Evolutionary conservation across 1,284 basidiomycete genomes (phyloP).

Genomic region (Lignosus rhinocerotis): DNA sequence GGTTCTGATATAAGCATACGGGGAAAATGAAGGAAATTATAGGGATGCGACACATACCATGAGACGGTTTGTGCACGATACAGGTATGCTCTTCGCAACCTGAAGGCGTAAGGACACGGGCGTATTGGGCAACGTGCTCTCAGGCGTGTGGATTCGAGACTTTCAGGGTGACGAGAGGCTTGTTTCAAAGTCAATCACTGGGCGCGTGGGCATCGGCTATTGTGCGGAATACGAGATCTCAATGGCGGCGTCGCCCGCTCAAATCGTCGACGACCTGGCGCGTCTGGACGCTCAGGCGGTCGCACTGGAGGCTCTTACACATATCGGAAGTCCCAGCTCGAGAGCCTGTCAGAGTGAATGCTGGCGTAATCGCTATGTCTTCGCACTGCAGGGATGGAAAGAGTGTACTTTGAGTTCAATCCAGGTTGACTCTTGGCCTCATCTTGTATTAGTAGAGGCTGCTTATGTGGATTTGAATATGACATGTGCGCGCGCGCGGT

Average conservation of each 20-base stretch:
- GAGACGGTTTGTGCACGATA: neutral
- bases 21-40: neutral
- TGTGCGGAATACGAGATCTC: neutral
- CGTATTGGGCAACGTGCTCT: neutral
- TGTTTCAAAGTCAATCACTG: conserved; percentile 1
- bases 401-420: too few species aligned
- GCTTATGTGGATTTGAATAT: too few species aligned
- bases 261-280: neutral
- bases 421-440: too few species aligned
- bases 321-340: too few species aligned
- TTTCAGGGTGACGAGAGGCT: neutral
- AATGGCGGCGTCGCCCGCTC: conserved; percentile 4
- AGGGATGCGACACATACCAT: conserved; percentile 2
- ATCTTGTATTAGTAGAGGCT: too few species aligned
- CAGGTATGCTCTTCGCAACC: neutral
- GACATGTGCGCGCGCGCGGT: too few species aligned
- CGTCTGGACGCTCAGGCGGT: neutral
- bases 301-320: too few species aligned
- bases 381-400: too few species aligned
- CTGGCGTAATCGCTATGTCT: too few species aligned
- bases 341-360: too few species aligned
- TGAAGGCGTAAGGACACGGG: neutral
- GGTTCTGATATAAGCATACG: neutral
- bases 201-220: conserved; percentile 1
- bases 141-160: neutral